Percentiles rank a stretch among this genome's conserved stretches.
Conservation (phyloP, 2,329 filamentous ascomycete genomes). For the Colletotrichum camelliae region DNA sequence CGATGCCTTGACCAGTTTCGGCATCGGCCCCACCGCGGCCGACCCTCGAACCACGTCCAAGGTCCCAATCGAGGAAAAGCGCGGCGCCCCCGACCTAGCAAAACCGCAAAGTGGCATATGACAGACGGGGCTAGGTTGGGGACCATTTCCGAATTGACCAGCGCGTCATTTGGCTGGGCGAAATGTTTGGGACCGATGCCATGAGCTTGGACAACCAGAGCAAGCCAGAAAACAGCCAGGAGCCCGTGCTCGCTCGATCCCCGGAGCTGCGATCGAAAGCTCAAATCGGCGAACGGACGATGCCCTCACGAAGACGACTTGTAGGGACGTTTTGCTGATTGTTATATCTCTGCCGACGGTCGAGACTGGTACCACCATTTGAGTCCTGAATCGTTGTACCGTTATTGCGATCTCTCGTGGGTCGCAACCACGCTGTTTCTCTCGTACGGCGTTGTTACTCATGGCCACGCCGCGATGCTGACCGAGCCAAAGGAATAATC, state of each 20-base stretch:
- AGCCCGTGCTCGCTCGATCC: conserved; percentile 10
- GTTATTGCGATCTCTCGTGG: not conserved
- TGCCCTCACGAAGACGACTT: not conserved
- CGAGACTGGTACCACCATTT: not conserved
- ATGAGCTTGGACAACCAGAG: not conserved
- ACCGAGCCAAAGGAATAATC: not conserved
- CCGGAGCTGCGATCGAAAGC: not conserved
- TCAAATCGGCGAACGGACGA: conserved; percentile 14
- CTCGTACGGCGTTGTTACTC: not conserved
- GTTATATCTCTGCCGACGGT: not conserved
- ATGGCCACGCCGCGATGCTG: not conserved
- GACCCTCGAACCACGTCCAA: not conserved
- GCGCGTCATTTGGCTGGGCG: not conserved
- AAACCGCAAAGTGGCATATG: not conserved
- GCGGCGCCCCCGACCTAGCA: not conserved
- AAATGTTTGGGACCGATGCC: not conserved
- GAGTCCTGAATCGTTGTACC: not conserved
- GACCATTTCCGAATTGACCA: conserved; percentile 1
- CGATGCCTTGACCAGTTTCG: not conserved
- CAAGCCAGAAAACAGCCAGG: not conserved
- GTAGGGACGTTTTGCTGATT: not conserved
- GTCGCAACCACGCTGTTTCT: not conserved
- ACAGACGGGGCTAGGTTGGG: not conserved
- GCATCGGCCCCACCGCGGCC: not conserved
- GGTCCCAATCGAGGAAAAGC: not conserved